Evolutionary conservation across 2,329 filamentous ascomycete species (phyloP), one percentile per base, ranked within the genome.

Genomic region (Paecilomyces niveus): DNA sequence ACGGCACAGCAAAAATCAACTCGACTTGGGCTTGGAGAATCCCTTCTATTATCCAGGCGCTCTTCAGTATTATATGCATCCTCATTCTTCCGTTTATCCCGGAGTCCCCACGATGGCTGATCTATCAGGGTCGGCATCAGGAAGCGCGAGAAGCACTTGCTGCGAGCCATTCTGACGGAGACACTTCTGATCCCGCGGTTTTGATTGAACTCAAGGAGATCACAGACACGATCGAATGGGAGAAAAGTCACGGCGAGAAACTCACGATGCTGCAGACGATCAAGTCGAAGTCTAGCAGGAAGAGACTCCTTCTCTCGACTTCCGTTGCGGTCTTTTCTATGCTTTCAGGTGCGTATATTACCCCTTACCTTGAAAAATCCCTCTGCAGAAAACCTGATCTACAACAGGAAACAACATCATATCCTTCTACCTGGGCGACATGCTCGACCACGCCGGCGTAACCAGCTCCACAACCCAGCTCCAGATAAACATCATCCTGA

Each of bases 71-170:
- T 0, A 58, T 77, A 9, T 78, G 75, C 61, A 75, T 79, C n/a
- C 35, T 70, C 18, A 72, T 79, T 22, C 60, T 79, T 33, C 76
- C 74, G 2, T 79, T 79, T 59, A 71, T 78, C 2, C 78, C 78
- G 3, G 79, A 82, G 64, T 77, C 73, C 2, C 80, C 80, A 5
- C 74, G 78, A 10, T 81, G 79, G 78, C 73, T 82, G 0, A 70
- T 76, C 2, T 67, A 74, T 35, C 64, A 77, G 18, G 78, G 74
- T 15, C 68, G 70, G 3, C 69, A 72, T 21, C 73, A 78, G 11
- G 78, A 76, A 39, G 80, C 80, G 2, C 69, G 73, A 2, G 54
- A 65, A 3, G 70, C 75, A 0, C 69, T 82, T 0, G 79, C 79
- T 1, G 70, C 74, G 62, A 74, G 75, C 9, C 76, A 81, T 54